phyloP scores from a whole-genome alignment of 2,329 filamentous ascomycete species.

The Monilinia vaccinii-corymbosi region DNA sequence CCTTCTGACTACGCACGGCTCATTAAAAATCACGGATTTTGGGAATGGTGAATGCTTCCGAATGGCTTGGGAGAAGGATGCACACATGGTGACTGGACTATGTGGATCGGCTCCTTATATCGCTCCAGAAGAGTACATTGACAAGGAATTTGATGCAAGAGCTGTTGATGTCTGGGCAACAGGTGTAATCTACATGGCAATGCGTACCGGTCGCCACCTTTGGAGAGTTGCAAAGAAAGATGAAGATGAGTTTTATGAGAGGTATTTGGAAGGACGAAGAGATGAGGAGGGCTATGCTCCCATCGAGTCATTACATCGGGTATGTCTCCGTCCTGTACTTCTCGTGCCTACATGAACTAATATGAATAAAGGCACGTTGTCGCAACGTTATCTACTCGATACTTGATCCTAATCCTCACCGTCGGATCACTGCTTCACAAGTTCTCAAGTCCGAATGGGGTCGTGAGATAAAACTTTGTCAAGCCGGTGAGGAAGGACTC shows the following conservation, averaged over 20 bases:
- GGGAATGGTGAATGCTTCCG: slow-evolving; percentile 98
- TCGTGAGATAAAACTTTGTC: slow-evolving; percentile 93
- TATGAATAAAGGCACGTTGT: slow-evolving; percentile 66
- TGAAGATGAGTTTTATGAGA: slow-evolving; percentile 93
- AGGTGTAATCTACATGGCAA: slow-evolving; percentile 99
- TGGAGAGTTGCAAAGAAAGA: slow-evolving; percentile 97
- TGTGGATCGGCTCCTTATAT: slow-evolving; percentile 97
- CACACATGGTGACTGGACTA: slow-evolving; percentile 94
- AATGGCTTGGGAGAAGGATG: slow-evolving; percentile 98
- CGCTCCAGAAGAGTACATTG: slow-evolving; percentile 89
- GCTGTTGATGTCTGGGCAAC: slow-evolving; percentile 99
- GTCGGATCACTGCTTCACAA: slow-evolving; percentile 91
- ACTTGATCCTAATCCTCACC: slow-evolving; percentile 83
- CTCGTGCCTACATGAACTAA: slow-evolving; percentile 12
- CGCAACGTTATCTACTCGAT: slow-evolving; percentile 99
- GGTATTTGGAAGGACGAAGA: slow-evolving; percentile 84
- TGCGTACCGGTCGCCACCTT: slow-evolving; percentile 90
- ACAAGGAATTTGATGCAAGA: slow-evolving; percentile 91
- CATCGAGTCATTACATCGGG: slow-evolving; percentile 89
- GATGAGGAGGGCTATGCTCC: slow-evolving; percentile 94
- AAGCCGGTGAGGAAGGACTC: slow-evolving; percentile 90
- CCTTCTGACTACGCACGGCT: slow-evolving; percentile 82
- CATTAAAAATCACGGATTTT: slow-evolving; percentile 96
- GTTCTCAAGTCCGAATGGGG: slow-evolving; percentile 98
- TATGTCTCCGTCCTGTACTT: slow-evolving; percentile 34